Base-by-base conservation (phyloP, 768 basidiomycete species). In the Serpula lacrymans region DNA sequence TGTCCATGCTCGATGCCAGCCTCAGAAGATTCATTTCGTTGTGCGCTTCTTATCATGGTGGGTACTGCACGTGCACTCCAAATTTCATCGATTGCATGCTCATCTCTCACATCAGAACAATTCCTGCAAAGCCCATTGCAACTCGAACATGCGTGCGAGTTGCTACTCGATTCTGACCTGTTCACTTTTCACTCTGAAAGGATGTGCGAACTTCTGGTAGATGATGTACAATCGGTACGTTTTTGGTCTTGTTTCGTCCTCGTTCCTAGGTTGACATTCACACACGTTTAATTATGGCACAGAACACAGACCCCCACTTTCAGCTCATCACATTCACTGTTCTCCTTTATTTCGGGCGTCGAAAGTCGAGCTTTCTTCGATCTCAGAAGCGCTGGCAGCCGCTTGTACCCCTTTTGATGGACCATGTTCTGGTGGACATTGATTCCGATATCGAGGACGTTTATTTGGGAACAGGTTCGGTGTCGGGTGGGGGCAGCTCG, bases 151-250 rank as follows among this genome's bases (percentile, higher is more conserved):
- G 91, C 91, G 9, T 85, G 86, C 50, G 68, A 75, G 28, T 63
- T 86, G 22, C 66, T 98, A 10, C 68, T 94, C 29, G 77, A 81
- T 39, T 92, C 89, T 0, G 92, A 94, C 54, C 74, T 98, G 28
- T 96, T 97, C 53, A 62, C 76, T 2, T 94, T 88, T 54, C 92
- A 97, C 60, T 92, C 89, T 3, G 92, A 93, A 55, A 71, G 95
- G 24, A 94, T 94, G 88, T 79, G 83, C 41, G 86, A 90, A 49
- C 75, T 87, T 29, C 67, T 92, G 34, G 68, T 85, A 26, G 74
- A 82, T 34, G 82, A 89, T 51, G 77, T 77, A 10, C 72, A 76
- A 57, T 69, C 72, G 55, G 87, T 91, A 56, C 54, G 81, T 61
- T 21, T 16, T 37, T 25, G 10, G 2, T 26, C 26, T 12, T 14